Conservation (phyloP, 768 basidiomycete species). For the Tylopilus sp. region DNA sequence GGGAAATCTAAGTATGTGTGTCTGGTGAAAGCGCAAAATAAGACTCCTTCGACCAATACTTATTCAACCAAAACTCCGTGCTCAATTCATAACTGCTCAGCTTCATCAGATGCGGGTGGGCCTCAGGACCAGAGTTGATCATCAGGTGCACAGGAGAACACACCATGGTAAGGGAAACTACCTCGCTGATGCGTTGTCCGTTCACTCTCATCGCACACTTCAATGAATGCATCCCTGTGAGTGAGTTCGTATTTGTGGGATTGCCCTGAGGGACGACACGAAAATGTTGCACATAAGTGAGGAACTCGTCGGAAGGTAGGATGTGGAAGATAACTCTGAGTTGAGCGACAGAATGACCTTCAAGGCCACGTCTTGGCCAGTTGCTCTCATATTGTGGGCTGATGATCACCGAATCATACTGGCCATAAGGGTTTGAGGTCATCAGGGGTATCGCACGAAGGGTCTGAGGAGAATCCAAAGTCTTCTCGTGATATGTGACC, state of each 20-base stretch:
- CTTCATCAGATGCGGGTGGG: background rate
- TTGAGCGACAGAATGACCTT: background rate
- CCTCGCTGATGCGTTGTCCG: background rate
- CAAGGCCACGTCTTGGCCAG: too few relatives aligned
- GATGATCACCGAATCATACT: too few relatives aligned
- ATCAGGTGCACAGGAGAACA: background rate
- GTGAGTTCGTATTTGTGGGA: background rate
- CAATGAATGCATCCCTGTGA: background rate
- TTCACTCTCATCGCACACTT: background rate
- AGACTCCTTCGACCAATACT: background rate
- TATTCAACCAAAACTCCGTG: background rate
- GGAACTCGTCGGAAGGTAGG: background rate
- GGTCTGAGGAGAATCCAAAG: too few relatives aligned
- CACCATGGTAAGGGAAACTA: background rate
- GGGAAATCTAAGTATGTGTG: background rate
- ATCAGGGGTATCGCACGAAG: too few relatives aligned
- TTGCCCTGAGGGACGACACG: background rate
- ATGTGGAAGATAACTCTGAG: background rate
- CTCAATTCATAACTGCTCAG: background rate
- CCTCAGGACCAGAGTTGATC: background rate
- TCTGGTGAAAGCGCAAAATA: background rate
- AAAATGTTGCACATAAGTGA: background rate
- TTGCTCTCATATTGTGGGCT: too few relatives aligned
- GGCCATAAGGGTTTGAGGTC: too few relatives aligned
- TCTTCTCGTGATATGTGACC: too few relatives aligned